Evolutionary conservation across 371 early-diverging fungal species (phyloP).

Genomic region (Zopfochytrium polystomum): DNA sequence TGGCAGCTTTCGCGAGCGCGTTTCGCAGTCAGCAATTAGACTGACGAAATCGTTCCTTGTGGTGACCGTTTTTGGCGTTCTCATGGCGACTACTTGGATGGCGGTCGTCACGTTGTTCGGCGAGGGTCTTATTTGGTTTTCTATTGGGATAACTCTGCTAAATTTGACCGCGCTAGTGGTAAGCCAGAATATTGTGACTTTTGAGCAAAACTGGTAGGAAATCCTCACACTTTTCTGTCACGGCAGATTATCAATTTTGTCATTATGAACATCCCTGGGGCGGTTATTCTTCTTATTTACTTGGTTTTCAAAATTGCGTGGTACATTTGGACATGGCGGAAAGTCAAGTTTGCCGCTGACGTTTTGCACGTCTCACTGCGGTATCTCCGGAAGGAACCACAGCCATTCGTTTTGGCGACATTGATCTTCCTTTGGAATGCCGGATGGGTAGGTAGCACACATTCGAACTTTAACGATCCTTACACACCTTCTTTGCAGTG

Average conservation of each 20-base stretch:
- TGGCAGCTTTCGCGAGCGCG: slow-evolving; percentile 14
- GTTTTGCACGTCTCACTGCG: slow-evolving; percentile 12
- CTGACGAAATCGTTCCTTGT: slow-evolving; percentile 14
- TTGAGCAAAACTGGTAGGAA: not conserved
- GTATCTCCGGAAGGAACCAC: slow-evolving; percentile 16
- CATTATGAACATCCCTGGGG: slow-evolving; percentile 26
- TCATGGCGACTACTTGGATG: slow-evolving; percentile 25
- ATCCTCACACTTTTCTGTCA: not conserved
- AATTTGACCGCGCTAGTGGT: slow-evolving; percentile 16
- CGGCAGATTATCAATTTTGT: slow-evolving; percentile 24
- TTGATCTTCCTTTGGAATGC: slow-evolving; percentile 27
- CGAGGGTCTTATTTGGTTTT: slow-evolving; percentile 20
- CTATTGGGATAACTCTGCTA: slow-evolving; percentile 10
- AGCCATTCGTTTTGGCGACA: slow-evolving; percentile 20
- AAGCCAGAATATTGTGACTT: slow-evolving; percentile 1
- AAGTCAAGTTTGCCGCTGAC: slow-evolving; percentile 20
- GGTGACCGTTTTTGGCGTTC: slow-evolving; percentile 14
- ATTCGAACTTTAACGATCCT: too few relatives aligned
- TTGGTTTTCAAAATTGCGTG: slow-evolving; percentile 21
- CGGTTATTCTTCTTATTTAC: slow-evolving; percentile 11
- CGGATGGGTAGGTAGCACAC: too few relatives aligned
- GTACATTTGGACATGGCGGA: slow-evolving; percentile 21
- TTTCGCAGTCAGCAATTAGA: slow-evolving; percentile 7
- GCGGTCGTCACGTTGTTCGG: slow-evolving; percentile 18
- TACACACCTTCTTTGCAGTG: too few relatives aligned